A percentile compares a stretch with the other conserved stretches of the same genome.
phyloP scores from a whole-genome alignment of 305 asterid genomes.

The Galium porrigens region DNA sequence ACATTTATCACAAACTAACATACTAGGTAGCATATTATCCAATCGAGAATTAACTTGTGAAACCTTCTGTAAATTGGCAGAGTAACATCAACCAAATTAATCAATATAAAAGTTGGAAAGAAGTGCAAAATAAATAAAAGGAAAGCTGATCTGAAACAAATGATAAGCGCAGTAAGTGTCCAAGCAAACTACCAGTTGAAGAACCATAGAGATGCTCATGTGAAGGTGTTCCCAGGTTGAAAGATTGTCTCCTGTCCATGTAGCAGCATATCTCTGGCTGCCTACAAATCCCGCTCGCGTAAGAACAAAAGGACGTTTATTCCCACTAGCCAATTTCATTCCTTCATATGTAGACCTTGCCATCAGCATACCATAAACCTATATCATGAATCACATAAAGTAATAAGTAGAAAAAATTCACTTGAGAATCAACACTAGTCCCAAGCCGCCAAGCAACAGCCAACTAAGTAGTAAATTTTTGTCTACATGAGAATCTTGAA shows the following conservation, averaged over 20 bases:
- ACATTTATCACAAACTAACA: not conserved
- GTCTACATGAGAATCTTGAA: not conserved
- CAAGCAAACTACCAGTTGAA: constrained; percentile 54
- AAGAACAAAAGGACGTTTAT: constrained; percentile 83
- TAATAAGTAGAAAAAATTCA: constrained; percentile 2
- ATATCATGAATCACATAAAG: constrained; percentile 7
- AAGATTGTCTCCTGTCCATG: constrained; percentile 98
- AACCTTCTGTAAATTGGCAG: not conserved
- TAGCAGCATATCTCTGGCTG: constrained; percentile 92
- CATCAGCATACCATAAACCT: constrained; percentile 99
- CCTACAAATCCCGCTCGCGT: constrained; percentile 95
- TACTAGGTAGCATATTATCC: not conserved
- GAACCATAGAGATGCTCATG: constrained; percentile 88
- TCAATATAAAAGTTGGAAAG: not conserved
- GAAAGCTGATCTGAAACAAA: not conserved
- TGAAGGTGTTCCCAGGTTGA: constrained; percentile 96
- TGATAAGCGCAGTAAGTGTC: not conserved
- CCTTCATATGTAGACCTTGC: constrained; percentile 89
- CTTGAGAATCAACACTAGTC: not conserved
- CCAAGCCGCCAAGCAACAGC: not conserved
- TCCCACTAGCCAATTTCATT: constrained; percentile 59
- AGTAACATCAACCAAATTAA: not conserved
- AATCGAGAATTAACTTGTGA: not conserved
- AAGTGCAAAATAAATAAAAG: not conserved
- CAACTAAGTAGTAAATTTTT: not conserved